Conservation (phyloP, 108 stramenopile genomes). For the Cyclotella cryptica region DNA sequence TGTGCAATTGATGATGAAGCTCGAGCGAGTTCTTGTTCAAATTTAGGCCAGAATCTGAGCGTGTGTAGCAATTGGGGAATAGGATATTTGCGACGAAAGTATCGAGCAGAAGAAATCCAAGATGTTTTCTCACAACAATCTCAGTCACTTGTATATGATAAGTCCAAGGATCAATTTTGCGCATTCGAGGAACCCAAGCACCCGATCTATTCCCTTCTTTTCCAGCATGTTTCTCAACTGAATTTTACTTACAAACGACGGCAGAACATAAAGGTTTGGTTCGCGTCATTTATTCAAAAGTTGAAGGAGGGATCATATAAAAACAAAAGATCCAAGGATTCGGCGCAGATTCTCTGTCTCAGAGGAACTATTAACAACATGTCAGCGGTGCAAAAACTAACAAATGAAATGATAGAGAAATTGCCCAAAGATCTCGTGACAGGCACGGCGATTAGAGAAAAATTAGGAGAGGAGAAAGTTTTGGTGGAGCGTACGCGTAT, state of each 20-base stretch:
- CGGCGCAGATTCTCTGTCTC: conserved; percentile 50
- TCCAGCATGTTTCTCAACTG: conserved; percentile 47
- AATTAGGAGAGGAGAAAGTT: conserved; percentile 32
- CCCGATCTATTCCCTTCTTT: conserved; percentile 64
- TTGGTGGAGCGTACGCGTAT: conserved; percentile 24
- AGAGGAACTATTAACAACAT: conserved; percentile 52
- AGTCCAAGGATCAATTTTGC: conserved; percentile 53
- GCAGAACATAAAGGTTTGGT: conserved; percentile 52
- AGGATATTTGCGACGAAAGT: conserved; percentile 64
- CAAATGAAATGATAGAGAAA: not conserved
- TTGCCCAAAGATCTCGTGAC: conserved; percentile 61
- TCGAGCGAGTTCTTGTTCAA: not conserved
- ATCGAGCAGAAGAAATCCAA: conserved; percentile 80
- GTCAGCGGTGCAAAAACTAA: conserved; percentile 30
- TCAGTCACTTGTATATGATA: conserved; percentile 55
- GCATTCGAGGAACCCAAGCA: conserved; percentile 62
- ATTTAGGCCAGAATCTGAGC: conserved; percentile 21
- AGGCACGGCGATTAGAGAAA: conserved; percentile 56
- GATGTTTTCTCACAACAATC: conserved; percentile 59
- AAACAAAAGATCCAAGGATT: conserved; percentile 9
- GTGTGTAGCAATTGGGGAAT: conserved; percentile 82
- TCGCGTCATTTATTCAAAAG: conserved; percentile 56
- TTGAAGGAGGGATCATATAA: conserved; percentile 36
- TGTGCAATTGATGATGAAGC: conserved; percentile 56
- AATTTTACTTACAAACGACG: conserved; percentile 55